A percentile compares a stretch with the other conserved stretches of the same genome.
Evolutionary conservation across 164 flowering plant genomes (phyloP).

Genomic region (Amborella trichopoda): DNA sequence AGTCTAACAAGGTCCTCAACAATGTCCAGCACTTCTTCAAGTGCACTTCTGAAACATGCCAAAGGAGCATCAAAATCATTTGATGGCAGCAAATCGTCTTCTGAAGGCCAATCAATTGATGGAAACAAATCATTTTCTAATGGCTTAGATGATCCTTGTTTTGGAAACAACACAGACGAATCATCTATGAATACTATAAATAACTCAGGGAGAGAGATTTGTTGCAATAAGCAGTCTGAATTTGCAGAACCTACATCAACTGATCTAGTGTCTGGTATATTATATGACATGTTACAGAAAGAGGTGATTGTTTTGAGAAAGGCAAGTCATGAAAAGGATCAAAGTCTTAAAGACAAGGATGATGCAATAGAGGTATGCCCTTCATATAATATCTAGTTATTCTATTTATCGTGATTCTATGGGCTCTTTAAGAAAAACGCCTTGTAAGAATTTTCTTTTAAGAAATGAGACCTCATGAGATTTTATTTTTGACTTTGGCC

Average conservation of each 20-base stretch:
- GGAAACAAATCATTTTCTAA: conserved; percentile 3
- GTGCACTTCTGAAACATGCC: conserved; percentile 7
- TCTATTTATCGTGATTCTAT: not conserved
- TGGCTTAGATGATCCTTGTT: not conserved
- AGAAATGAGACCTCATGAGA: no score
- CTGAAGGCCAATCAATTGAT: conserved; percentile 8
- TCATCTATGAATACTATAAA: not conserved
- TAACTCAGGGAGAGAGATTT: not conserved
- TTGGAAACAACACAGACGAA: not conserved
- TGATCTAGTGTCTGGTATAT: conserved; percentile 16
- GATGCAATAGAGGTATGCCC: conserved; percentile 22
- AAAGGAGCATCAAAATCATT: conserved; percentile 16
- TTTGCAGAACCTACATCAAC: not conserved
- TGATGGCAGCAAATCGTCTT: conserved; percentile 15
- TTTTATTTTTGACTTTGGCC: no score
- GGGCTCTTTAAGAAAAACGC: not conserved
- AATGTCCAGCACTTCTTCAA: conserved; percentile 2
- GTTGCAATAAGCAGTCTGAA: conserved; percentile 7
- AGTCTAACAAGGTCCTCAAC: conserved; percentile 7
- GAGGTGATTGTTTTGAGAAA: conserved; percentile 23
- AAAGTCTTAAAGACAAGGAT: conserved; percentile 21
- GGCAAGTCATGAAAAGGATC: conserved; percentile 17
- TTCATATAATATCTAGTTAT: not conserved
- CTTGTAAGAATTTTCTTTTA: no score
- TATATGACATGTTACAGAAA: conserved; percentile 21